These are phyloP conservation scores for Pseudogymnoascus sp. DNA, from an alignment of 2,329 filamentous ascomycete species.

Conservation along the genomic window DNA sequence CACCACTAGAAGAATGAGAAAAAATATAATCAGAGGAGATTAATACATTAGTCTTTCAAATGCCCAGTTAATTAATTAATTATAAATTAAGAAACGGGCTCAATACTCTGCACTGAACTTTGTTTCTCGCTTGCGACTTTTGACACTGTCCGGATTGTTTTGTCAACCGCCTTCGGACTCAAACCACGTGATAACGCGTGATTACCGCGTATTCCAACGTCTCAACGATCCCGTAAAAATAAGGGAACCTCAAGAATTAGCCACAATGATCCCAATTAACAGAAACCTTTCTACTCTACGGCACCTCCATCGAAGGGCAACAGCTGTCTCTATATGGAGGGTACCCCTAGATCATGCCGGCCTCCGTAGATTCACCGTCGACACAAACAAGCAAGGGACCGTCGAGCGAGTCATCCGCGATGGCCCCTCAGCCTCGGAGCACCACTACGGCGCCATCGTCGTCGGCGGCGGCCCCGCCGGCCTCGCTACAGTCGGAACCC, in stretches of 20 bases:
- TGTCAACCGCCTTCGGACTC: no score
- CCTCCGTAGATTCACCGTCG: not conserved
- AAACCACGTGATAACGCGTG: not conserved
- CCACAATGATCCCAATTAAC: not conserved
- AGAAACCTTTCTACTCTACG: not conserved
- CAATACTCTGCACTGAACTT: no score
- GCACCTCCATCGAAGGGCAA: not conserved
- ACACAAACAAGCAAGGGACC: not conserved
- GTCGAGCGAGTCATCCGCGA: not conserved
- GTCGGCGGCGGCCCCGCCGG: constrained; percentile 53
- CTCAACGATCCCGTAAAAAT: not conserved
- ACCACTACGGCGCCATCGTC: constrained; percentile 46
- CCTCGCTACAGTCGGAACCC: constrained; percentile 53
- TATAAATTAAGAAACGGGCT: no score
- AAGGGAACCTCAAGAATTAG: not conserved
- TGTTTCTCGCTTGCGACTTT: no score
- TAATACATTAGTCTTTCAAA: no score
- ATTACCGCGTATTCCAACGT: not conserved
- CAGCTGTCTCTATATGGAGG: not conserved
- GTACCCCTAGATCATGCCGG: not conserved
- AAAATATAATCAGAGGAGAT: no score
- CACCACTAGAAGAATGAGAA: no score
- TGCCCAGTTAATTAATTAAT: no score
- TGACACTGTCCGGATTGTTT: no score
- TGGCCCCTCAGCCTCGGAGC: not conserved